These are phyloP conservation scores for Naegleria gruberi DNA, from an alignment of 208 protist species.

Conservation along the genomic window DNA sequence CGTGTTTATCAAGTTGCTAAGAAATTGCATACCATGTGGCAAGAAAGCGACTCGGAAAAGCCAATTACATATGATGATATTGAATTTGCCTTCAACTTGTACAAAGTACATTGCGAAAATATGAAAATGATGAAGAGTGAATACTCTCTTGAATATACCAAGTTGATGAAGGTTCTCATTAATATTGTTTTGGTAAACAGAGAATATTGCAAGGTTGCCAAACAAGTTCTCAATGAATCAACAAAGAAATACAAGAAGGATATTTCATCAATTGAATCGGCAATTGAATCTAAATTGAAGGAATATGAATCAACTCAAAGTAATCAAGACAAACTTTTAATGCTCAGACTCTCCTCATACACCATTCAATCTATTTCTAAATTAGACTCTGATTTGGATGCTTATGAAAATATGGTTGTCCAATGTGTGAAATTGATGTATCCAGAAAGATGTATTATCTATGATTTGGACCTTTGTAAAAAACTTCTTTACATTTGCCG, in stretches of 20 bases:
- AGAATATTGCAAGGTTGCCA: not conserved
- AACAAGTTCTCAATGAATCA: not conserved
- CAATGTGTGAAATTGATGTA: not conserved
- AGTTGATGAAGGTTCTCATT: not conserved
- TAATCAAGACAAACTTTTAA: not conserved
- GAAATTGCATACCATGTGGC: not conserved
- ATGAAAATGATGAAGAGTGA: not conserved
- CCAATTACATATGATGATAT: not conserved
- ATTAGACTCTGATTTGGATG: not conserved
- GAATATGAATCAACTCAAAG: not conserved
- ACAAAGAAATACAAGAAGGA: not conserved
- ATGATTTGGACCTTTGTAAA: slow-evolving; percentile 1
- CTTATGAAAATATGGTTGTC: not conserved
- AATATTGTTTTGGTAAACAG: not conserved
- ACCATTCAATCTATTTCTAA: not conserved
- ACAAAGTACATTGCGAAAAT: not conserved
- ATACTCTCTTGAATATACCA: not conserved
- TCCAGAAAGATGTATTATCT: not conserved
- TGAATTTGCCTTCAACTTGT: not conserved
- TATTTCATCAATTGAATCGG: not conserved
- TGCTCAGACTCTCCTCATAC: not conserved
- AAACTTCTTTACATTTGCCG: not conserved
- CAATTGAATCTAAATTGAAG: not conserved
- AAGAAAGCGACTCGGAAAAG: not conserved
- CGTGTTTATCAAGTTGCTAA: not conserved